Base-by-base conservation (phyloP, 1,139 yeast species). In the Arxiozyma heterogenica region DNA sequence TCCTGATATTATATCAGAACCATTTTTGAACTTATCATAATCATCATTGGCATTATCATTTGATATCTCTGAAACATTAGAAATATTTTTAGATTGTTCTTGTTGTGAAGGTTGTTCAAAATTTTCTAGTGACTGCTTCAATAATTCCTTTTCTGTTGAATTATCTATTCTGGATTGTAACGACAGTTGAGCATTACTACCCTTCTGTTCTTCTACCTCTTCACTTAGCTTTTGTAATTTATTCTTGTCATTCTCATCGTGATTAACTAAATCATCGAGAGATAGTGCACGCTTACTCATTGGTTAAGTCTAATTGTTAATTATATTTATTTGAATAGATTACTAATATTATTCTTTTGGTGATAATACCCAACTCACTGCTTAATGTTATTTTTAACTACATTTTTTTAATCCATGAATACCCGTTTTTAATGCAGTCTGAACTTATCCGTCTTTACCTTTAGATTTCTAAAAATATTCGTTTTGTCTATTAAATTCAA, bases 241-340 rank as follows among this genome's bases (percentile, higher is more conserved):
- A 4, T 21, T 44, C 44, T 59, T 58, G 34, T 57, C 61, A 44
- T 57, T 55, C 23, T 67, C 70, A 47, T 67, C 71, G 54, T 67
- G 71, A 54, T 68, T 66, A 21, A 68, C 71, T 52, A 68, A 51
- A 53, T 68, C 71, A 49, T 65, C 69, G 49, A 68, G 53, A 3
- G 72, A 67, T 39, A 66, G 53, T 4, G 67, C 69, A 44, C 71
- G 62, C 45, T 64, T 66, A 1, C 64, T 55, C 59, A 57, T 57
- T 22, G 17, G 38, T 34, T 18, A 21, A 23, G 18, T 23, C 18
- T 34, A 34, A 12, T 12, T 34, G 4, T n/a, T 34, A 8, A 34
- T 15, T 15, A 34, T 12, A 12, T 15, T 27, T 27, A 27, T 27
- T 27, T 8, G 8, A 27, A 27, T 27, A 8, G 30, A 27, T 27